A percentile compares a stretch with the other conserved stretches of the same genome.
phyloP scores from a whole-genome alignment of 2,329 filamentous ascomycete genomes.

The Fusarium sp. region DNA sequence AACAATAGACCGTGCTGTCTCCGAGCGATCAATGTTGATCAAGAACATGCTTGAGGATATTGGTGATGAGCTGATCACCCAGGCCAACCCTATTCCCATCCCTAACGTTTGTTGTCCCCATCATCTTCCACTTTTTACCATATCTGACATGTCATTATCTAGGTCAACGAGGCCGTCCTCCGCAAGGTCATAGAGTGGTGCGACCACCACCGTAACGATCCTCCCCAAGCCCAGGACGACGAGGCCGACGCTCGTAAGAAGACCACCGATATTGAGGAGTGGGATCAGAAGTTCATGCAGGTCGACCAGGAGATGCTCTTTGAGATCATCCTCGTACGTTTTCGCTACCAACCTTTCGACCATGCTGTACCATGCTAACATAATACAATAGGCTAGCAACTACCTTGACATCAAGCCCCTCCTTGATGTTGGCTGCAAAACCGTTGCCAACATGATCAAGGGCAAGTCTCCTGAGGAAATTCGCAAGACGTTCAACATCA shows the following conservation, averaged over 20 bases:
- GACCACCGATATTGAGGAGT: constrained; percentile 98
- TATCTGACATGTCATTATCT: constrained; percentile 32
- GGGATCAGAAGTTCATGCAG: constrained; percentile 99
- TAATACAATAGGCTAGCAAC: constrained; percentile 80
- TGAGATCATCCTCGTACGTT: constrained; percentile 92
- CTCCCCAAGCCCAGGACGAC: constrained; percentile 84
- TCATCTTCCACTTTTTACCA: constrained; percentile 16
- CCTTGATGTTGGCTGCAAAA: constrained; percentile 98
- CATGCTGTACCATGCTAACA: constrained; percentile 40
- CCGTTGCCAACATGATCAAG: constrained; percentile 99
- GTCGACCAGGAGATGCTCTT: constrained; percentile 99
- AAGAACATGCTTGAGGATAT: constrained; percentile 99
- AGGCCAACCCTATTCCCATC: constrained; percentile 82
- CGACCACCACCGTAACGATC: constrained; percentile 92
- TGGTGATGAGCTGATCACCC: constrained; percentile 70
- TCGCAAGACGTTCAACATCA: constrained; percentile 99
- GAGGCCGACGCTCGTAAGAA: constrained; percentile 96
- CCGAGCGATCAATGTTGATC: constrained; percentile 93
- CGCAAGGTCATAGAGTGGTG: constrained; percentile 99
- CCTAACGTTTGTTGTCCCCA: constrained; percentile 74
- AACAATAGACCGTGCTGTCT: constrained; percentile 79
- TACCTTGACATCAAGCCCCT: constrained; percentile 99
- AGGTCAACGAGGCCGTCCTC: constrained; percentile 93
- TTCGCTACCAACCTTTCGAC: background rate
- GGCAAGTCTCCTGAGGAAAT: constrained; percentile 99